Evolutionary conservation across 768 basidiomycete species (phyloP), one percentile per base, ranked within the genome.

Genomic region (Hygrocybe punicea): DNA sequence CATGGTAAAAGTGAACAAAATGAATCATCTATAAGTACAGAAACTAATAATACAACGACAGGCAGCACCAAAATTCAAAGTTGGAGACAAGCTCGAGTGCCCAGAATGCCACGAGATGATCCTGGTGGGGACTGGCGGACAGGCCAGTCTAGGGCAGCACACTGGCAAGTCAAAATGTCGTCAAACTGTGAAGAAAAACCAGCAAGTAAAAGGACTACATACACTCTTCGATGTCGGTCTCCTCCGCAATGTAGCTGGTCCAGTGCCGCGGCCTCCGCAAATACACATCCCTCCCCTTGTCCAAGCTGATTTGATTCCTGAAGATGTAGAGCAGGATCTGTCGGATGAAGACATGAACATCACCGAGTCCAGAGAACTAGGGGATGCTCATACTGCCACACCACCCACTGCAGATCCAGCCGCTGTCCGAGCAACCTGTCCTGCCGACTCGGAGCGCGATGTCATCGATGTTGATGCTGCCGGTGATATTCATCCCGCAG

Each of bases 131-230:
- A 56, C 52, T 2, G 53, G 60, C 23, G 63, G 67, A 7, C 44
- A 63, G 4, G 42, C 59, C 2, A 66, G 64, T 42, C 54, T 66
- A n/a, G n/a, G n/a, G n/a, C n/a, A n/a, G n/a, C n/a, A n/a, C n/a
- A n/a, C n/a, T n/a, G n/a, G n/a, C n/a, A n/a, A n/a, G n/a, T n/a
- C n/a, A n/a, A n/a, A n/a, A n/a, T n/a, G n/a, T n/a, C n/a, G n/a
- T n/a, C n/a, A 24, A 51, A 34, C 51, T 24, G 49, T 24, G 8
- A 63, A 58, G 49, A 35, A 52, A 42, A 55, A 58, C 35, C 60
- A 54, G 23, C n/a, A 37, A 16, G 29, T 21, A 9, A 60, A 56
- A 39, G 36, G 36, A 39, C 36, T 39, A n/a, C 36, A n/a, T n/a
- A 39, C 36, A 9, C 36, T 39, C 36, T 39, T 39, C n/a, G 36